Percentiles rank a stretch among this genome's conserved stretches.
Evolutionary conservation across 2,329 filamentous ascomycete genomes (phyloP).

Genomic region (Xylaria arbuscula): DNA sequence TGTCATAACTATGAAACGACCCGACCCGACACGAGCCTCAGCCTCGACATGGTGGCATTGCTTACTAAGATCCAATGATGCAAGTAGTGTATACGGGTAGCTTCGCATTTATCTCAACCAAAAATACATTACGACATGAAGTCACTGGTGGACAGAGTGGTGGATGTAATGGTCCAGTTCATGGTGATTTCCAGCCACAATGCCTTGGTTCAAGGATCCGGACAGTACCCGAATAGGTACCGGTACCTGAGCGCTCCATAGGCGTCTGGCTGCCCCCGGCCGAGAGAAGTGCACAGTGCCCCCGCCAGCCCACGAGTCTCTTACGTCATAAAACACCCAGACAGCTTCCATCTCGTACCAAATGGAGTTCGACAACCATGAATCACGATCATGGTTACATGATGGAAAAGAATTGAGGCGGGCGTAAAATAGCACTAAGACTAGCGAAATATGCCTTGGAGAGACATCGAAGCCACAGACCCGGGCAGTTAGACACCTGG

Average conservation of each 20-base stretch:
- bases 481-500: background rate
- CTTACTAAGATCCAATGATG: no score
- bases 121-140: background rate
- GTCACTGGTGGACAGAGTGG: background rate
- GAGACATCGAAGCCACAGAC: background rate
- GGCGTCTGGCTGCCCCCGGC: no score
- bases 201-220: background rate
- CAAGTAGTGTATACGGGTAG: background rate
- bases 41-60: background rate
- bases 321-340: slow-evolving; percentile 38
- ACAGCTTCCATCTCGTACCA: slow-evolving; percentile 4
- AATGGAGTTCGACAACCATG: slow-evolving; percentile 10
- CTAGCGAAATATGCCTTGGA: background rate
- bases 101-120: no score
- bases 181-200: background rate
- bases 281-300: slow-evolving; percentile 19
- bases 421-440: background rate
- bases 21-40: background rate
- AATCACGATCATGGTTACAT: slow-evolving; percentile 36
- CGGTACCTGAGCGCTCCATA: background rate
- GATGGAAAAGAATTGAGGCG: slow-evolving; percentile 18
- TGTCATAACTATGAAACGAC: background rate
- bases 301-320: slow-evolving; percentile 33
- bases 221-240: no score
- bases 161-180: background rate